A percentile compares a stretch with the other conserved stretches of the same genome.
Evolutionary conservation across 2,329 filamentous ascomycete genomes (phyloP).

Genomic region (Penicillium sumatraense): DNA sequence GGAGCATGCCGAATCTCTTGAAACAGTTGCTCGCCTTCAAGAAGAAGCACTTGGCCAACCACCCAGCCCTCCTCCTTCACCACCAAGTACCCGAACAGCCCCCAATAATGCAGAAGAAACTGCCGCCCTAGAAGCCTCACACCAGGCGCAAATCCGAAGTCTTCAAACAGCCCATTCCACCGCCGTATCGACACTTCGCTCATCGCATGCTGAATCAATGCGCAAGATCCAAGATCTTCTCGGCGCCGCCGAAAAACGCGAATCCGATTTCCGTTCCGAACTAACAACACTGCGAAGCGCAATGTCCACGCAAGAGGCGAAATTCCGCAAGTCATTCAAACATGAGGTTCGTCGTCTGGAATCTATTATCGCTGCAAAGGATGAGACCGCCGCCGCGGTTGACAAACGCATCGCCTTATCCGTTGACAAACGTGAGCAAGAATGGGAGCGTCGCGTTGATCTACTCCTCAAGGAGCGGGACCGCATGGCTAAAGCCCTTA

Average conservation of each 20-base stretch:
- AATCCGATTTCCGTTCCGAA: slow-evolving; percentile 38
- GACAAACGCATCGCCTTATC: slow-evolving; percentile 46
- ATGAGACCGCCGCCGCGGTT: slow-evolving; percentile 44
- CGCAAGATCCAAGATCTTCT: slow-evolving; percentile 42
- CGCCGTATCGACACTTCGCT: slow-evolving; percentile 41
- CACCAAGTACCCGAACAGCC: slow-evolving; percentile 20
- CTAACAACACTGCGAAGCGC: slow-evolving; percentile 33
- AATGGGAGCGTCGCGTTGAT: slow-evolving; percentile 48
- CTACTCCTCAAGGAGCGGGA: slow-evolving; percentile 47
- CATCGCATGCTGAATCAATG: slow-evolving; percentile 42
- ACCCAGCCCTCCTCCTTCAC: slow-evolving; percentile 37
- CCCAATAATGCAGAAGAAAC: slow-evolving; percentile 11
- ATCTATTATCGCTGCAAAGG: slow-evolving; percentile 42
- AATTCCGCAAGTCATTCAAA: slow-evolving; percentile 33
- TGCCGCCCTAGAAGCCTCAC: slow-evolving; percentile 34
- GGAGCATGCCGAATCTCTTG: slow-evolving; percentile 36
- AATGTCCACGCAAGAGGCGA: slow-evolving; percentile 24
- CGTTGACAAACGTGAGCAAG: slow-evolving; percentile 47
- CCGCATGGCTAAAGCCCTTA: slow-evolving; percentile 43
- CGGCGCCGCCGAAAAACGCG: slow-evolving; percentile 38
- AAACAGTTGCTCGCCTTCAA: slow-evolving; percentile 36
- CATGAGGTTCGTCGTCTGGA: slow-evolving; percentile 40
- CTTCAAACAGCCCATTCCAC: slow-evolving; percentile 43
- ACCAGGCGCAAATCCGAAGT: slow-evolving; percentile 41
- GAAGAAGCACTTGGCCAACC: slow-evolving; percentile 33